Evolutionary conservation across 2,329 filamentous ascomycete species (phyloP), one percentile per base, ranked within the genome.

Genomic region (Ophiocordyceps robertsii): DNA sequence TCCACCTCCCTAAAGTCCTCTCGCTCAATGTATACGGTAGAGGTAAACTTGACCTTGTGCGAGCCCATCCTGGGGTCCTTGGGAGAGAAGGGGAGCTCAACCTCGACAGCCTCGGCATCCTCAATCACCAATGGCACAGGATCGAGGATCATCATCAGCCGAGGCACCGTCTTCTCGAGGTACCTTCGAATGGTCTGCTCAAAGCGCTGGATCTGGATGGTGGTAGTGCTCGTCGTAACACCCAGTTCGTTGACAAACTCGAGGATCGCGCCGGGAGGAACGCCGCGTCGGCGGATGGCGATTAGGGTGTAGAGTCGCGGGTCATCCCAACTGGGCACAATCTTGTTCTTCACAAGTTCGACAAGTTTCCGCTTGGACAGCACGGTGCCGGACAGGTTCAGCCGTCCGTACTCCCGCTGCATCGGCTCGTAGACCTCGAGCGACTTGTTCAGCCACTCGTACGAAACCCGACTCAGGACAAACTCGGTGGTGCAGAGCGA

Each of bases 401-500:
- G 52, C 32, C 63, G 56, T 9, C 62, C 74, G 51, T 75, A 93
- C 65, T 95, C 89, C 59, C 90, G 73, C 72, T 96, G 90, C 86
- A 95, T 95, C 1, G 90, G 88, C 55, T 87, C 76, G 62, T 93
- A 94, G 44, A 93, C 80, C 31, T 80, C 85, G 13, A 94, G 70
- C 11, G 77, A 75, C 61, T 87, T 80, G 60, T 92, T 85, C 30
- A 96, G 69, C 77, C 76, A 96, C 56, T 96, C 89, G 57, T 96
- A 98, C 33, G 85, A 92, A 38, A 84, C 80, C 45, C 90, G 71
- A 17, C 84, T 83, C 41, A 85, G 77, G 50, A 89, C 79, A 54
- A 96, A 95, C 60, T 96, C 92, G 2, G 84, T 90, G 0, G 92
- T 96, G 60, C 90, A 96, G 17, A 96, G 70, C 13, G 83, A 90